Evolutionary conservation across 371 early-diverging fungal species (phyloP).

Genomic region (Haplosporangium sp.): DNA sequence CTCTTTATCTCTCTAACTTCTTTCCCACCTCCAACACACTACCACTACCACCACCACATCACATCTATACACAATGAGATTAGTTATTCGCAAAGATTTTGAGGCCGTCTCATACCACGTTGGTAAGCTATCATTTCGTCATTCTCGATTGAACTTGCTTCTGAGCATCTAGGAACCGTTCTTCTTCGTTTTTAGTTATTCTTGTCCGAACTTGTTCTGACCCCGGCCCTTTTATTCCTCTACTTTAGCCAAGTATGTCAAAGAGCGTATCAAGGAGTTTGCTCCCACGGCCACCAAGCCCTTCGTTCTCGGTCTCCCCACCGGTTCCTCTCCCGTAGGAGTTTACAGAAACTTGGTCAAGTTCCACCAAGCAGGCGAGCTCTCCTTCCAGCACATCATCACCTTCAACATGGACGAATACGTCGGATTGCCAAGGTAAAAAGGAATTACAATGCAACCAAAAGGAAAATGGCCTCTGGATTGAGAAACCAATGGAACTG

Average conservation of each 20-base stretch:
- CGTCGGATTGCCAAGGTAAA: conserved; percentile 48
- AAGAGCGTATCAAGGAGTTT: conserved; percentile 83
- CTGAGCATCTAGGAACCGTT: background rate
- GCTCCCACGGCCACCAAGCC: conserved; percentile 79
- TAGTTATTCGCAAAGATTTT: conserved; percentile 76
- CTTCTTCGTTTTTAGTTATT: background rate
- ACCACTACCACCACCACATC: conserved; percentile 9
- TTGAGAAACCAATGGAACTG: too few relatives aligned
- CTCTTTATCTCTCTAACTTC: background rate
- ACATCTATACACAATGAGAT: conserved; percentile 64
- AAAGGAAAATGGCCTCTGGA: background rate
- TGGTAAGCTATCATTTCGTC: conserved; percentile 55
- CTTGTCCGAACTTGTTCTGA: background rate
- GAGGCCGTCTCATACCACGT: conserved; percentile 73
- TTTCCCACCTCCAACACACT: background rate
- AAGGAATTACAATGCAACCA: background rate
- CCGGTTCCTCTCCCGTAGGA: conserved; percentile 87
- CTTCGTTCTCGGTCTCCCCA: conserved; percentile 89
- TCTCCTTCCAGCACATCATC: conserved; percentile 70
- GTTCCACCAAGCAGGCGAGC: conserved; percentile 65
- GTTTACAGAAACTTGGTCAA: conserved; percentile 74
- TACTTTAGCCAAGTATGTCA: conserved; percentile 78
- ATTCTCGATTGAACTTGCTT: background rate
- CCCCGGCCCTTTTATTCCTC: background rate
- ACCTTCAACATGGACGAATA: conserved; percentile 87